These are phyloP conservation scores for Puccinia brachypodii DNA, from an alignment of 1,284 basidiomycete genomes.

Conservation along the genomic window DNA sequence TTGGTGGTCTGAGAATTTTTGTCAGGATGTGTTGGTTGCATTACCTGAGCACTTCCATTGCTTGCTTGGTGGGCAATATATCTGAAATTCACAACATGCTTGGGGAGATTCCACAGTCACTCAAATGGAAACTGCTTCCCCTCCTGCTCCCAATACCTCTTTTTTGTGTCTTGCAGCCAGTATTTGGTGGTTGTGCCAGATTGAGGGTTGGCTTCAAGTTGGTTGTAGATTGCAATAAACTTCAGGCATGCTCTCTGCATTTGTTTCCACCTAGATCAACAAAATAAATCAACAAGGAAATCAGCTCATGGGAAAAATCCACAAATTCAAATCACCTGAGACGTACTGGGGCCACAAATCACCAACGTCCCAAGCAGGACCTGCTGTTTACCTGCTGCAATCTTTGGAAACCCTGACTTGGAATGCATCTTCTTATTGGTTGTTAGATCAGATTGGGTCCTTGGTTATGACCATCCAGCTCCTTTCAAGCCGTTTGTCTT, in stretches of 20 bases:
- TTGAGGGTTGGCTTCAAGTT: background rate
- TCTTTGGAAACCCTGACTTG: no score
- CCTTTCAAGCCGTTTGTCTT: no score
- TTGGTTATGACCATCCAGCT: no score
- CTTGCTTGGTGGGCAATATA: background rate
- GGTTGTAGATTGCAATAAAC: background rate
- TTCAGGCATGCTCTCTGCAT: background rate
- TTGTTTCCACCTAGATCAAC: background rate
- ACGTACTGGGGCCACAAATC: no score
- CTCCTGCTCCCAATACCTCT: background rate
- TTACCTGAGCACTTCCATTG: background rate
- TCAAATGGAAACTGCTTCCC: background rate
- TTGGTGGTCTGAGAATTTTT: no score
- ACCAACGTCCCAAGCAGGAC: no score
- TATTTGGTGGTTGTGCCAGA: background rate
- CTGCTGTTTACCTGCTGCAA: no score
- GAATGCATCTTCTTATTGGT: no score
- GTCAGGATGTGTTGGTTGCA: background rate
- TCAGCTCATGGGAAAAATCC: no score
- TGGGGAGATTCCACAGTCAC: background rate
- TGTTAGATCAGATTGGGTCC: no score
- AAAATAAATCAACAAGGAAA: no score
- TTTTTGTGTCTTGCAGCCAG: background rate
- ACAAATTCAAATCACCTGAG: no score
- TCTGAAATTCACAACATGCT: background rate